Conservation (phyloP, 768 basidiomycete genomes). For the Suillus subluteus region DNA sequence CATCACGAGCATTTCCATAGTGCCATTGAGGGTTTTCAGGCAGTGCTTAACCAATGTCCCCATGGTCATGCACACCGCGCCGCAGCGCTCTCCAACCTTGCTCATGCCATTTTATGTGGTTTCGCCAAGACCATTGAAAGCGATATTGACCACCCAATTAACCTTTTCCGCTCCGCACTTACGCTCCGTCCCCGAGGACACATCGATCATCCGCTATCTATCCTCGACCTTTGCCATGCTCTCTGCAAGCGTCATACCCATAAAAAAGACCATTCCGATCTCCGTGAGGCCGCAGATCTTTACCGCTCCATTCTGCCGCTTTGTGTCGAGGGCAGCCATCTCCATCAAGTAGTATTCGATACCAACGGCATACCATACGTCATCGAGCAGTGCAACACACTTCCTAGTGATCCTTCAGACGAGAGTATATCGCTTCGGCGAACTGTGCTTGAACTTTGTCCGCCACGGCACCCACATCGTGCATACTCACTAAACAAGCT, state of each 20-base stretch:
- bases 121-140: neutral
- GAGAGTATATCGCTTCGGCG: slow-evolving; percentile 3
- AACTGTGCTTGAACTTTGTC: neutral
- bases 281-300: neutral
- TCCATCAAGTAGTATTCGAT: neutral
- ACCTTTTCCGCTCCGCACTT: neutral
- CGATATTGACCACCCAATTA: neutral
- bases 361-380: neutral
- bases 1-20: neutral
- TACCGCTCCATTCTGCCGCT: neutral
- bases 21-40: neutral
- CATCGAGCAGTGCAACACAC: slow-evolving; percentile 1
- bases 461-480: neutral
- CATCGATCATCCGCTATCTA: neutral
- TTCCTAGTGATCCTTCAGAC: neutral
- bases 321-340: neutral
- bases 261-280: neutral
- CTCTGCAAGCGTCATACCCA: neutral
- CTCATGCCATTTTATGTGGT: neutral
- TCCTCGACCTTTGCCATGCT: neutral
- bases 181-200: neutral
- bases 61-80: neutral
- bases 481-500: neutral
- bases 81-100: slow-evolving; percentile 10
- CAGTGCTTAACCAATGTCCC: slow-evolving; percentile 3